These are phyloP conservation scores for Neonectria punicea DNA, from an alignment of 2,329 filamentous ascomycete species.

Conservation along the genomic window DNA sequence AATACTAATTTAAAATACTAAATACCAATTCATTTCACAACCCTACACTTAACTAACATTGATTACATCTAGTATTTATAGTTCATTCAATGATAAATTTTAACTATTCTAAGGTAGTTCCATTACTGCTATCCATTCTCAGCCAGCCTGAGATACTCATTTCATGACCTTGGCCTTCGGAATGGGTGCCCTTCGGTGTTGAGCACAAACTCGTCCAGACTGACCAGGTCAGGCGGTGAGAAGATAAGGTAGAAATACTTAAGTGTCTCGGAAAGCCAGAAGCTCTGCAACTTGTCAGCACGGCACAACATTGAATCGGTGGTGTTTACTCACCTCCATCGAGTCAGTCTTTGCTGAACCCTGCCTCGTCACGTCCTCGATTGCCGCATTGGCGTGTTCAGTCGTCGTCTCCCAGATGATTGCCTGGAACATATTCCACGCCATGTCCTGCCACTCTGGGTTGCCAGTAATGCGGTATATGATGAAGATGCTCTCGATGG, in stretches of 20 bases:
- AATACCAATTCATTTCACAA: too few species aligned
- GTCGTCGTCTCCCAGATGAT: constrained; percentile 59
- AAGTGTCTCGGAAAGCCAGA: constrained; percentile 79
- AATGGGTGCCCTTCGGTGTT: constrained; percentile 65
- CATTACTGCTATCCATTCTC: not conserved
- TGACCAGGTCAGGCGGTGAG: constrained; percentile 69
- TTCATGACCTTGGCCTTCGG: constrained; percentile 30
- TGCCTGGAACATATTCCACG: constrained; percentile 64
- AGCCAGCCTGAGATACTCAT: constrained; percentile 6
- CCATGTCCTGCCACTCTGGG: constrained; percentile 58
- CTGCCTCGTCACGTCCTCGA: constrained; percentile 54
- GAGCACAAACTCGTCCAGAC: constrained; percentile 74
- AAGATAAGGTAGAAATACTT: constrained; percentile 83
- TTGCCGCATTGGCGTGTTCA: constrained; percentile 58
- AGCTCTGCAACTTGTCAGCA: constrained; percentile 60
- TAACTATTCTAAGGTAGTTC: not conserved
- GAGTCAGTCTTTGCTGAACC: constrained; percentile 60
- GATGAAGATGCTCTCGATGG: constrained; percentile 60
- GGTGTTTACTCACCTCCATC: constrained; percentile 62
- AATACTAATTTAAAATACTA: not conserved
- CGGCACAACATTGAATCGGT: constrained; percentile 17
- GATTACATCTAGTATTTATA: not conserved
- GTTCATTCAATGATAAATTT: not conserved
- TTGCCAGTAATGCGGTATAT: constrained; percentile 63
- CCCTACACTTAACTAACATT: not conserved